A percentile compares a stretch with the other conserved stretches of the same genome.
These are phyloP conservation scores for Trichoderma erinaceum DNA, from an alignment of 495 filamentous ascomycete genomes.

Conservation along the genomic window DNA sequence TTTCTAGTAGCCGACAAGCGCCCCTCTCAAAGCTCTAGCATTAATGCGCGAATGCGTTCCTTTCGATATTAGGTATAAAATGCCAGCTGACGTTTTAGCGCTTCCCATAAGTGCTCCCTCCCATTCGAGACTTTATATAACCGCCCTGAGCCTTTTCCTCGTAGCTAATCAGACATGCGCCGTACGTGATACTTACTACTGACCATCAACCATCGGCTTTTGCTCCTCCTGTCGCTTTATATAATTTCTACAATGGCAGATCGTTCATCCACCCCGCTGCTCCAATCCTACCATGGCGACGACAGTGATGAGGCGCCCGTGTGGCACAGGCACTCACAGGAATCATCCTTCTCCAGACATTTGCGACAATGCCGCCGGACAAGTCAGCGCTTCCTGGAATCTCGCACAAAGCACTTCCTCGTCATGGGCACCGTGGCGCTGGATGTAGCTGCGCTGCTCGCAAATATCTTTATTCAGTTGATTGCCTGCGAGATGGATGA, in stretches of 20 bases:
- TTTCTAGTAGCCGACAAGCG: neutral
- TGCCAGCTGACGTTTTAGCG: too few species aligned
- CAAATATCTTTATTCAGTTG: slow-evolving; percentile 56
- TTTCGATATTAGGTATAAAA: too few species aligned
- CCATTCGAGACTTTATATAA: too few species aligned
- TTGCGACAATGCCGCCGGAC: neutral
- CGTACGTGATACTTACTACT: neutral
- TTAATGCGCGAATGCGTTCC: too few species aligned
- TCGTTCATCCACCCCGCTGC: neutral
- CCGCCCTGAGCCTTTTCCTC: too few species aligned
- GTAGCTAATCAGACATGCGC: neutral
- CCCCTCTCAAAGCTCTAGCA: neutral
- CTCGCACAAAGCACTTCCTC: slow-evolving; percentile 52
- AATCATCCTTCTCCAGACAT: neutral
- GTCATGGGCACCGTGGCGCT: slow-evolving; percentile 50
- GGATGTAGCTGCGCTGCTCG: slow-evolving; percentile 54
- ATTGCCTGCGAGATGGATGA: slow-evolving; percentile 50
- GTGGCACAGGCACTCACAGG: neutral
- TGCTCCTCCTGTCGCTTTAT: neutral
- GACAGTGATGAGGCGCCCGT: neutral
- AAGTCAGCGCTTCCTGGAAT: slow-evolving; percentile 39
- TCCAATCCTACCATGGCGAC: neutral
- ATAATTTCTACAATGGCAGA: neutral
- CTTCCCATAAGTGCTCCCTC: too few species aligned
- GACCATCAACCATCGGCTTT: neutral